Conservation (phyloP, 2,329 filamentous ascomycete species). For the Chrysoporthe deuterocubensis region DNA sequence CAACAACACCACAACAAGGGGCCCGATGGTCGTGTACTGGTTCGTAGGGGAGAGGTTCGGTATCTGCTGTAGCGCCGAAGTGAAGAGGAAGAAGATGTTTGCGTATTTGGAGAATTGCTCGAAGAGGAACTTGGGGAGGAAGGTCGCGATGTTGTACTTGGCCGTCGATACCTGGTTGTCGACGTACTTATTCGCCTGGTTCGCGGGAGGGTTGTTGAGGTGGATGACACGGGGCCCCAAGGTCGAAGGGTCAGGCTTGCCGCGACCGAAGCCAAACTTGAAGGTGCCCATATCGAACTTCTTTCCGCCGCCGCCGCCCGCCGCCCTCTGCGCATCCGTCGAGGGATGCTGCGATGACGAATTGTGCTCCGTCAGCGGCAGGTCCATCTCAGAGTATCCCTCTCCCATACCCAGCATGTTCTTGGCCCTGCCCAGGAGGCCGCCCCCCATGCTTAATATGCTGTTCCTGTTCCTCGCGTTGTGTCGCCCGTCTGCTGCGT, state of each 20-base stretch:
- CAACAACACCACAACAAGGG: slow-evolving; percentile 84
- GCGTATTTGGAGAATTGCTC: slow-evolving; percentile 99
- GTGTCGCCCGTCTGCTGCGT: slow-evolving; percentile 48
- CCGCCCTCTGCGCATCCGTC: slow-evolving; percentile 46
- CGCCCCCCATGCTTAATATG: slow-evolving; percentile 83
- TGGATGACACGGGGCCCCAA: slow-evolving; percentile 91
- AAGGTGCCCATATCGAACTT: slow-evolving; percentile 73
- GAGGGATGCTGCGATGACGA: slow-evolving; percentile 43
- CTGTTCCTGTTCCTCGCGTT: slow-evolving; percentile 82
- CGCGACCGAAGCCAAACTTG: slow-evolving; percentile 88
- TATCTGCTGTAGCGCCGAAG: slow-evolving; percentile 91
- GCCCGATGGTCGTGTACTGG: slow-evolving; percentile 92
- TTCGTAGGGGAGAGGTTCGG: slow-evolving; percentile 95
- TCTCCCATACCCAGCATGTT: slow-evolving; percentile 87
- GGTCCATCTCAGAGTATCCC: slow-evolving; percentile 96
- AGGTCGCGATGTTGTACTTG: slow-evolving; percentile 94
- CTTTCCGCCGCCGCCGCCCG: slow-evolving; percentile 48
- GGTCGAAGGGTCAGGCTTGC: slow-evolving; percentile 86
- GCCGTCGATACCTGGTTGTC: slow-evolving; percentile 97
- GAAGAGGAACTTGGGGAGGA: slow-evolving; percentile 94
- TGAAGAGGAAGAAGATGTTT: slow-evolving; percentile 99
- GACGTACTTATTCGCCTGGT: slow-evolving; percentile 85
- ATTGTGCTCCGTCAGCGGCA: slow-evolving; percentile 82
- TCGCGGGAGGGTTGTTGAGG: slow-evolving; percentile 94
- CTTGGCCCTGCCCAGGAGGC: slow-evolving; percentile 84